These are phyloP conservation scores for Chloranthus sessilifolius DNA, from an alignment of 164 flowering plant species.

Conservation along the genomic window DNA sequence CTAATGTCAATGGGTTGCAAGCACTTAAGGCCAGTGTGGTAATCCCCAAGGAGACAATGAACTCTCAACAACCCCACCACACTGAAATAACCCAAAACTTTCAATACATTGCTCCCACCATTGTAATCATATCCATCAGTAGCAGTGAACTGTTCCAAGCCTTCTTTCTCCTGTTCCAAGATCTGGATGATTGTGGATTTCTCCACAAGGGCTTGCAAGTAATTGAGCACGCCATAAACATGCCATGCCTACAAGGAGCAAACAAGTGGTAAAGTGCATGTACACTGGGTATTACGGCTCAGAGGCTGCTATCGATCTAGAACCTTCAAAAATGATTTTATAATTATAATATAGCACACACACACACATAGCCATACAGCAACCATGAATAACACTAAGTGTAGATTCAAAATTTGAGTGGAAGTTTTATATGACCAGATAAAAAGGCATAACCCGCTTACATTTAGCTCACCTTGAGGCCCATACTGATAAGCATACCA, in stretches of 20 bases:
- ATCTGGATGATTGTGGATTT: constrained; percentile 80
- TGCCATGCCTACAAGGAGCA: constrained; percentile 73
- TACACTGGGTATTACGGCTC: too few species aligned
- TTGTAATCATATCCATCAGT: constrained; percentile 94
- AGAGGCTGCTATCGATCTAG: too few species aligned
- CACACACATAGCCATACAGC: too few species aligned
- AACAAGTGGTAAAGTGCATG: background rate
- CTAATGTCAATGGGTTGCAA: constrained; percentile 86
- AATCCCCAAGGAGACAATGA: constrained; percentile 96
- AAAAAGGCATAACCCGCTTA: too few species aligned
- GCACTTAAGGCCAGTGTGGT: constrained; percentile 94
- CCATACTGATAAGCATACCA: too few species aligned
- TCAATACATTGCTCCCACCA: constrained; percentile 98
- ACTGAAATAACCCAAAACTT: constrained; percentile 97
- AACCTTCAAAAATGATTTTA: too few species aligned
- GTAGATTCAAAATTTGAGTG: too few species aligned
- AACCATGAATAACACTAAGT: too few species aligned
- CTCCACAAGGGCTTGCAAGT: constrained; percentile 96
- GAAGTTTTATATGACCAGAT: too few species aligned
- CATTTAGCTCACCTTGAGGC: too few species aligned
- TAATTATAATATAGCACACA: background rate
- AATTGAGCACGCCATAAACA: constrained; percentile 96
- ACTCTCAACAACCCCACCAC: constrained; percentile 96
- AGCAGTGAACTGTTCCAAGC: constrained; percentile 82
- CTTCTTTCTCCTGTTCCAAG: constrained; percentile 90